Base-by-base conservation (phyloP, 2,329 filamentous ascomycete species). In the Zelopaecilomyces penicillatus region DNA sequence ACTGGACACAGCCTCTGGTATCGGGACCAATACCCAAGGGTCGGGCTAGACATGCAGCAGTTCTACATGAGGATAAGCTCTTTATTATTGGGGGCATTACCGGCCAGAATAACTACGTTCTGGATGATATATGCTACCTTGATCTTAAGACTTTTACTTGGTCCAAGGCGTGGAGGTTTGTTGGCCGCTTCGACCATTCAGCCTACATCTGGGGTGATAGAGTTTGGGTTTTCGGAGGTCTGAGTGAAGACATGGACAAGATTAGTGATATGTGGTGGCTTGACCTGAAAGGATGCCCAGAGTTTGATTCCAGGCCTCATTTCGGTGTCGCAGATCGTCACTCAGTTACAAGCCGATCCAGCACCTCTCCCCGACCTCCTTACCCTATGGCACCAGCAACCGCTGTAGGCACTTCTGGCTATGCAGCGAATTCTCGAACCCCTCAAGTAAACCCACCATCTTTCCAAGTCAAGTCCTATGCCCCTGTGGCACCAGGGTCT, bases 91-190 rank as follows among this genome's bases (percentile, higher is more conserved):
- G 93, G 45, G 93, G 93, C n/a, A 87, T 97, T 55, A 95, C 89
- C 5, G 91, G 90, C 2, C 85, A 91, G 53, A 89, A 93, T 53
- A 95, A 88, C 59, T 83, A 87, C 55, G 90, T 97, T 27, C 73
- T 97, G 40, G 91, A 97, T 61, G 93, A 98, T 60, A 88, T 98
- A 41, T 95, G 89, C 69, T 98, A 95, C 59, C 77, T 98, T 40
- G 93, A 98, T 61, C 73, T 98, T 39, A 96, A 95, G 70, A 97
- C 93, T 2, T 96, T 88, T 74, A 95, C 90, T 1, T 98, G 93
- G 93, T 97, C 91, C 45, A 82, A 88, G 46, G 83, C 88, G 35
- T 98, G 93, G 93, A 86, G 84, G 49, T 98, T 98, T 61, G 90
- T 96, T 28, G 83, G 87, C 40, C 81, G 93, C 34, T 98, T 95